Evolutionary conservation across 225 moss, liverwort and hornwort genomes (phyloP), one percentile per base, ranked within the genome.

Genomic region (Neckera pumila): DNA sequence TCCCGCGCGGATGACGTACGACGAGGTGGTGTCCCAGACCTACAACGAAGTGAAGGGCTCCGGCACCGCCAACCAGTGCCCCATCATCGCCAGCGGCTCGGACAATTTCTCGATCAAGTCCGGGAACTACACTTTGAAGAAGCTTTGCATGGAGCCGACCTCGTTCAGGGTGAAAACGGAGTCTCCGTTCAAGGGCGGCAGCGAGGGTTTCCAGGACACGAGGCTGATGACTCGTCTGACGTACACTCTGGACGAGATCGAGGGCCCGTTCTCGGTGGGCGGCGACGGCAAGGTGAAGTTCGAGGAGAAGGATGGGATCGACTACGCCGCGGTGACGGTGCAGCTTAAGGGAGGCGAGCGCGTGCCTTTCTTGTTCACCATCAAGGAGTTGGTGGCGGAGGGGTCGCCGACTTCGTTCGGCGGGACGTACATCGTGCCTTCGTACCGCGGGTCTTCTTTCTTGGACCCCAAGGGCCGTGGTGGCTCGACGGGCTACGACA

Each of bases 401-500:
- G 97, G 97, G 10, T 81, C 89, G 53, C 90, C 96, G 2, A 86
- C 89, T 33, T 34, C 89, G 3, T 94, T 97, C 83, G 47, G 86
- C 12, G 97, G 97, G 30, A 80, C 90, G 26, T 97, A 91, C 84
- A 69, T 94, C 58, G 97, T 97, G 51, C 97, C 97, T 5, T 96
- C 97, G 5, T 97, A 97, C 95, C 88, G 97, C 74, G 97, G 97
- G 15, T 97, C 97, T 4, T 96, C 97, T 20, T 97, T 97, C 91
- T 91, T 97, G 94, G 97, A 97, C 91, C 97, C 97, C 58, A 97
- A 97, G 93, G 97, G 96, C 88, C 91, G 97, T 71, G 97, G 97
- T 88, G 97, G 97, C 76, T 96, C 96, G 63, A 95, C 97, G 49
- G 97, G 97, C 6, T 97, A 97, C 86, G 95, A 97, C 34, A 96